Evolutionary conservation across 2,329 filamentous ascomycete genomes (phyloP).

Genomic region (Neodidymelliopsis sp.): DNA sequence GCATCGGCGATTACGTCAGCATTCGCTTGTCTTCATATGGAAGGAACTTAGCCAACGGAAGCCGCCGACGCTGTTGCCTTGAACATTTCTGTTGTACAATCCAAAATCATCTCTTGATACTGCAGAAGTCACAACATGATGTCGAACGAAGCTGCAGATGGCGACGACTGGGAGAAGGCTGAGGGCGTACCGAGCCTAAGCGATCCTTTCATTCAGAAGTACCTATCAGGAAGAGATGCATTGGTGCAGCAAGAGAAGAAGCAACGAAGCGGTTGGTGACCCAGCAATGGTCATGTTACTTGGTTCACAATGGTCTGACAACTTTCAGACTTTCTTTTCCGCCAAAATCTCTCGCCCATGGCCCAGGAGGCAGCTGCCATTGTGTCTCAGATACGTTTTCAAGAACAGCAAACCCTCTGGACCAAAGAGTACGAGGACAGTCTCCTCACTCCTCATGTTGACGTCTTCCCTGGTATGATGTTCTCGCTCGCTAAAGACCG

Average conservation of each 20-base stretch:
- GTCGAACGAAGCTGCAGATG: constrained; percentile 28
- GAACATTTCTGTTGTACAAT: background rate
- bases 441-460: constrained; percentile 68
- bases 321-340: constrained; percentile 70
- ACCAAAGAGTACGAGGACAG: constrained; percentile 74
- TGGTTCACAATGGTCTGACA: constrained; percentile 33
- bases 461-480: constrained; percentile 90
- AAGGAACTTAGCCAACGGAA: constrained; percentile 33
- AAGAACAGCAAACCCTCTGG: constrained; percentile 81
- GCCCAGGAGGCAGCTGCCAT: constrained; percentile 80
- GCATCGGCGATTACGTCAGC: constrained; percentile 30
- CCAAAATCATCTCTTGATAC: background rate
- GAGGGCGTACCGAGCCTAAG: constrained; percentile 54
- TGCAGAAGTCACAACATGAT: constrained; percentile 27
- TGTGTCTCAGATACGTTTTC: constrained; percentile 77
- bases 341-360: constrained; percentile 77
- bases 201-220: constrained; percentile 84
- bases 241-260: constrained; percentile 83
- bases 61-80: constrained; percentile 22
- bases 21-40: constrained; percentile 22
- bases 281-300: background rate
- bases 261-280: constrained; percentile 74
- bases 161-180: constrained; percentile 51
- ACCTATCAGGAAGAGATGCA: constrained; percentile 75
- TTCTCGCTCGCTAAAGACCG: constrained; percentile 84